Conservation (phyloP, 192 early-diverging fungal genomes). For the Chytriomyces sp. region DNA sequence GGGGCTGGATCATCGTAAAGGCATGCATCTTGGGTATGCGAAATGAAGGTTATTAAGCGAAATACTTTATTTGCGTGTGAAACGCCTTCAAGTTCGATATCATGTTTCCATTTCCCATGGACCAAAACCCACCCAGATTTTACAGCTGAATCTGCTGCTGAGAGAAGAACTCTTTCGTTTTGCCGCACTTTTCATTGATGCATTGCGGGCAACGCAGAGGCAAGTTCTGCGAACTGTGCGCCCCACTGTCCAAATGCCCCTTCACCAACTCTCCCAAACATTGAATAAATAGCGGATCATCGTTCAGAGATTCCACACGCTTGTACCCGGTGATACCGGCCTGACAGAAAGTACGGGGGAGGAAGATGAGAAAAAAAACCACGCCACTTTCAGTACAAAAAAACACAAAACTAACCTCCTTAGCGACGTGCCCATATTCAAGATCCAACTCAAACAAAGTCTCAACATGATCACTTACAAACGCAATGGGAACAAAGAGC, state of each 20-base stretch:
- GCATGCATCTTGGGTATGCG: too few relatives aligned
- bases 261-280: slow-evolving; percentile 88
- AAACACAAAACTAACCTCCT: slow-evolving; percentile 60
- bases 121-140: neutral
- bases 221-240: slow-evolving; percentile 61
- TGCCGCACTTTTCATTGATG: slow-evolving; percentile 67
- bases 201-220: slow-evolving; percentile 75
- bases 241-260: slow-evolving; percentile 67
- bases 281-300: slow-evolving; percentile 86
- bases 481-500: slow-evolving; percentile 90
- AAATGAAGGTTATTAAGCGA: too few relatives aligned
- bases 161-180: slow-evolving; percentile 69
- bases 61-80: too few relatives aligned
- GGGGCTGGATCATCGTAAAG: too few relatives aligned
- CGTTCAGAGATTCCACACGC: slow-evolving; percentile 92
- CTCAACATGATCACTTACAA: slow-evolving; percentile 96
- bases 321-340: slow-evolving; percentile 82
- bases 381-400: slow-evolving; percentile 6
- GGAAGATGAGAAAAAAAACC: neutral
- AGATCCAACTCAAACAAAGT: slow-evolving; percentile 96
- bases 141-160: slow-evolving; percentile 35
- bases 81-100: too few relatives aligned
- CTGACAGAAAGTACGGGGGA: slow-evolving; percentile 41
- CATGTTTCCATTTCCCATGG: neutral
- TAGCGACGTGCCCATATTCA: slow-evolving; percentile 87